A percentile compares a stretch with the other conserved stretches of the same genome.
Evolutionary conservation across 768 basidiomycete species (phyloP).

Genomic region (Kondoa subrosea): DNA sequence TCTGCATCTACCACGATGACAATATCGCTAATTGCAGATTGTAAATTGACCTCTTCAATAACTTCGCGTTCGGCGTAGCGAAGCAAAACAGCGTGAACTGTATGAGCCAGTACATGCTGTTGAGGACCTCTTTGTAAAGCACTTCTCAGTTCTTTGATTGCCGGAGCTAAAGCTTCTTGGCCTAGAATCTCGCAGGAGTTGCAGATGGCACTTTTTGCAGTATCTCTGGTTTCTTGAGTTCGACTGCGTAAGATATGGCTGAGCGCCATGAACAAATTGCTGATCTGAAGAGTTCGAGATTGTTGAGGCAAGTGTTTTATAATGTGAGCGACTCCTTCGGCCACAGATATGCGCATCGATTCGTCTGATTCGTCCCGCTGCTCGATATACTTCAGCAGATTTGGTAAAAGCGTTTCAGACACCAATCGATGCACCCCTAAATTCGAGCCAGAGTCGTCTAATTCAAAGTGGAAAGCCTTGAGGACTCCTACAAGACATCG

Average conservation of each 20-base stretch:
- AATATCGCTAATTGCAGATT: constrained; percentile 59
- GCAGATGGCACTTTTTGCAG: constrained; percentile 63
- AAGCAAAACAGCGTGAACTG: constrained; percentile 62
- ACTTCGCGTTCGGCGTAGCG: constrained; percentile 45
- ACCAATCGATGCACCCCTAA: constrained; percentile 19
- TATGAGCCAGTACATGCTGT: constrained; percentile 74
- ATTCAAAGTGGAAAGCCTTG: constrained; percentile 78
- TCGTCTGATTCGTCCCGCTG: constrained; percentile 70
- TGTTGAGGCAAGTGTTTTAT: constrained; percentile 58
- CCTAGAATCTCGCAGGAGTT: constrained; percentile 61
- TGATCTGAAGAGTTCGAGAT: constrained; percentile 50
- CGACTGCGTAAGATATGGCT: constrained; percentile 81
- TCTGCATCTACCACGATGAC: constrained; percentile 68
- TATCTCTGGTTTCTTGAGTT: constrained; percentile 79
- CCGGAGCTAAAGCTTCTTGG: constrained; percentile 50
- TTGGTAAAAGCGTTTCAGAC: constrained; percentile 61
- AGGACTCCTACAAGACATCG: constrained; percentile 66
- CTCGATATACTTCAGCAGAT: constrained; percentile 61
- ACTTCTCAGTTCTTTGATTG: constrained; percentile 62
- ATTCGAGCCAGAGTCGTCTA: constrained; percentile 39
- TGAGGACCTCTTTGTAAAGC: constrained; percentile 83
- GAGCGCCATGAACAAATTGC: constrained; percentile 61
- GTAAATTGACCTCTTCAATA: constrained; percentile 40
- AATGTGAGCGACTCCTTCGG: constrained; percentile 69
- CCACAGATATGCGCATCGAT: constrained; percentile 66